These are phyloP conservation scores for Rugosomyces carneus DNA, from an alignment of 1,284 basidiomycete genomes.

Conservation along the genomic window DNA sequence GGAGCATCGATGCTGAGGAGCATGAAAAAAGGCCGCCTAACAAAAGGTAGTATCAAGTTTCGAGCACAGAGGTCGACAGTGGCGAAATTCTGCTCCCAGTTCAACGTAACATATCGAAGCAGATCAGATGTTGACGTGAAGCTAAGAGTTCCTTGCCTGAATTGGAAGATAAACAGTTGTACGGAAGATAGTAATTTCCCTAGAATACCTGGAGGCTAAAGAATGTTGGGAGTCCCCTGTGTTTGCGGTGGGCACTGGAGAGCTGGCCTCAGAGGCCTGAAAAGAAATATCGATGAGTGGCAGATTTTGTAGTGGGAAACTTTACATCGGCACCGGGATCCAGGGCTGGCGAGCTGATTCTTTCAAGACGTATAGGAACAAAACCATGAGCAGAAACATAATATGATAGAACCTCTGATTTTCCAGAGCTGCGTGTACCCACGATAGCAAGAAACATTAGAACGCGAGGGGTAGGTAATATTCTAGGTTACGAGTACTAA, in stretches of 20 bases:
- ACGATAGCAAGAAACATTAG: slow-evolving; percentile 81
- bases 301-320: neutral
- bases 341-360: slow-evolving; percentile 7
- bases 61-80: slow-evolving; percentile 66
- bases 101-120: slow-evolving; percentile 73
- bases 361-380: slow-evolving; percentile 35
- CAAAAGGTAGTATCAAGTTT: slow-evolving; percentile 64
- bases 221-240: neutral
- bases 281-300: neutral
- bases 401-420: slow-evolving; percentile 71
- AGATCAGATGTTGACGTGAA: slow-evolving; percentile 56
- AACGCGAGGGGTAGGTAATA: neutral
- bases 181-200: neutral
- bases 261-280: neutral
- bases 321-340: slow-evolving; percentile 1
- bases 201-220: neutral
- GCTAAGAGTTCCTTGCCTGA: slow-evolving; percentile 14
- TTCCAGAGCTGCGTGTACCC: slow-evolving; percentile 81
- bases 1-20: slow-evolving; percentile 87
- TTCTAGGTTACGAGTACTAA: too few relatives aligned
- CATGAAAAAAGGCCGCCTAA: slow-evolving; percentile 88
- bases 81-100: slow-evolving; percentile 82
- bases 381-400: slow-evolving; percentile 55
- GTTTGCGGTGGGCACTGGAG: neutral
- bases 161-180: neutral